Conservation (phyloP, 331 rosid species). For the Malus hybrid region DNA sequence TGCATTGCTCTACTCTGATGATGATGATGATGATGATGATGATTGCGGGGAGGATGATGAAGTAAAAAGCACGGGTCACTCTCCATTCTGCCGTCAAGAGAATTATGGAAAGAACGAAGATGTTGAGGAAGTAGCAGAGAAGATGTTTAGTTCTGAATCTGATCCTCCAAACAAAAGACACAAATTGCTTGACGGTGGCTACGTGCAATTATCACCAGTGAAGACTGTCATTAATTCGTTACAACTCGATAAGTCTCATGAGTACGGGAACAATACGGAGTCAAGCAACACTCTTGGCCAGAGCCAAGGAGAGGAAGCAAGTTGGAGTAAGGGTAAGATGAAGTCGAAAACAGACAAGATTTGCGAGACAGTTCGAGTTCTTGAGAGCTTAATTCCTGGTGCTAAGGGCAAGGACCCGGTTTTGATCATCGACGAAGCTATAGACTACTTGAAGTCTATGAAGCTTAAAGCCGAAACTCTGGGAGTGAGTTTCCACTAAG, state of each 20-base stretch:
- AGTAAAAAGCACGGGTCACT: slow-evolving; percentile 66
- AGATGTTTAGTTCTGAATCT: slow-evolving; percentile 30
- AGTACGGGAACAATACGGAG: slow-evolving; percentile 42
- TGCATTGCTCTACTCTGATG: slow-evolving; percentile 81
- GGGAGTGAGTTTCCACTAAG: slow-evolving; percentile 29
- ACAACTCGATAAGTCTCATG: slow-evolving; percentile 24
- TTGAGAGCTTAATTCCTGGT: slow-evolving; percentile 73
- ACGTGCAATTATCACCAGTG: slow-evolving; percentile 20
- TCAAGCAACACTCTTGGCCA: slow-evolving; percentile 33
- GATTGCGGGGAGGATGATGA: slow-evolving; percentile 45
- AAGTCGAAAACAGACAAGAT: slow-evolving; percentile 46
- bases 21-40: slow-evolving; percentile 16
- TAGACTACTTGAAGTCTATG: slow-evolving; percentile 61
- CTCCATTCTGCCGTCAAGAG: slow-evolving; percentile 34
- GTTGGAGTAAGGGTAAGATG: slow-evolving; percentile 22
- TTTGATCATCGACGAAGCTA: slow-evolving; percentile 60
- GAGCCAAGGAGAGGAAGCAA: slow-evolving; percentile 18
- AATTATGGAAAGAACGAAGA: slow-evolving; percentile 27
- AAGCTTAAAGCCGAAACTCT: slow-evolving; percentile 41
- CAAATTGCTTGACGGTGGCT: slow-evolving; percentile 43
- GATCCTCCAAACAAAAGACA: slow-evolving; percentile 51
- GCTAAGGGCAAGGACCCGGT: slow-evolving; percentile 73
- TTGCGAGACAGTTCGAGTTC: slow-evolving; percentile 46
- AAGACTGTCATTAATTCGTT: slow-evolving; percentile 28
- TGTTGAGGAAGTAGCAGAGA: slow-evolving; percentile 29